These are phyloP conservation scores for Umbelopsis sp. DNA, from an alignment of 371 early-diverging fungal genomes.

Conservation along the genomic window DNA sequence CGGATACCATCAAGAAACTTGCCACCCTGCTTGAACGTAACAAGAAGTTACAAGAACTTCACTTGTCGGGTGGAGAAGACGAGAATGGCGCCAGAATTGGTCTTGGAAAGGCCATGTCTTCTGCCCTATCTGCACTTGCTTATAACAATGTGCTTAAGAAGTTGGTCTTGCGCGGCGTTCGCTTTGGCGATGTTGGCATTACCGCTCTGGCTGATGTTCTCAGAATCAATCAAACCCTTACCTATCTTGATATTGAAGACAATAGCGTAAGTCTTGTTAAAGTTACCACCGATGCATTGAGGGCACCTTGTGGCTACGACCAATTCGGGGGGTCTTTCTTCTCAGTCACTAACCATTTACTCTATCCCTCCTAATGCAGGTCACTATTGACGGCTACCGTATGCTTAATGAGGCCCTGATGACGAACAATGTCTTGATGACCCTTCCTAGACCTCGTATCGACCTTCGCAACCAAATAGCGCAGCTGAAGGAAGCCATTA, in stretches of 20 bases:
- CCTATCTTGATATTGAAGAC: slow-evolving; percentile 35
- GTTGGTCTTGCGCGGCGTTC: slow-evolving; percentile 34
- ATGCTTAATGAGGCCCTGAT: slow-evolving; percentile 29
- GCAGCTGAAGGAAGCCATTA: slow-evolving; percentile 29
- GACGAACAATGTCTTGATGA: slow-evolving; percentile 27
- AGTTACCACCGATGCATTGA: no score
- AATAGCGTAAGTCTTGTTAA: slow-evolving; percentile 33
- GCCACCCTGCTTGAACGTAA: slow-evolving; percentile 45
- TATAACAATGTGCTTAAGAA: slow-evolving; percentile 31
- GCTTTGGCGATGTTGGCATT: slow-evolving; percentile 39
- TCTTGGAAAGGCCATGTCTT: slow-evolving; percentile 28
- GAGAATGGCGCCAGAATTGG: slow-evolving; percentile 16
- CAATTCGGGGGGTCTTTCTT: no score
- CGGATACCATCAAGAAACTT: slow-evolving; percentile 40
- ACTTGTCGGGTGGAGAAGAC: slow-evolving; percentile 8
- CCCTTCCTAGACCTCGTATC: slow-evolving; percentile 33
- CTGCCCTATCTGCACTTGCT: slow-evolving; percentile 31
- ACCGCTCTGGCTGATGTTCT: slow-evolving; percentile 33
- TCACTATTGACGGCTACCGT: slow-evolving; percentile 43
- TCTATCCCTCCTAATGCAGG: slow-evolving; percentile 21
- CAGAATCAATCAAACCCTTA: slow-evolving; percentile 29
- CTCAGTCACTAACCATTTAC: neutral
- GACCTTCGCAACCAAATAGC: slow-evolving; percentile 39
- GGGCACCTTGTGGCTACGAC: no score
- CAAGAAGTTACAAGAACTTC: slow-evolving; percentile 27